These are phyloP conservation scores for Starmerella cellae DNA, from an alignment of 805 yeast species.

Conservation along the genomic window DNA sequence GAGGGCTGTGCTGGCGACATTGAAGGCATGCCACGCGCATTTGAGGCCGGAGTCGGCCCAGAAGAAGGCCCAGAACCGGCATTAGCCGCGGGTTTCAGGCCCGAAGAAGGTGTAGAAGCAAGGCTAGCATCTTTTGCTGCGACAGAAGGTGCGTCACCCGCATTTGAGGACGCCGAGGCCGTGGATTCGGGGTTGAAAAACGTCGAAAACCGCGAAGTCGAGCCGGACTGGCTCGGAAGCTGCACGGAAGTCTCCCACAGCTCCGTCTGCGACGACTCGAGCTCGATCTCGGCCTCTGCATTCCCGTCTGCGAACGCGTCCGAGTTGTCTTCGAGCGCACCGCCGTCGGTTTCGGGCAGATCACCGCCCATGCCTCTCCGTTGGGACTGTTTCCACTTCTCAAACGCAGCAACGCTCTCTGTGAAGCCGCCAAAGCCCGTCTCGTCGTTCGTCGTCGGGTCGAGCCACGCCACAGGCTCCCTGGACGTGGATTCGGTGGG, in stretches of 20 bases:
- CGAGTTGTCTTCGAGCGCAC: not conserved
- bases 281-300: conserved; percentile 1
- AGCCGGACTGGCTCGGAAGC: conserved; percentile 2
- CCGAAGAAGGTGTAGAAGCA: too few species aligned
- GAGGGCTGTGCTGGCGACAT: not conserved
- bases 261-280: not conserved
- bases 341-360: not conserved
- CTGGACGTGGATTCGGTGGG: conserved; percentile 1
- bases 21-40: too few species aligned
- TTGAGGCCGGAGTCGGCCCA: too few species aligned
- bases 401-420: conserved; percentile 20
- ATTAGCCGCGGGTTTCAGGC: too few species aligned
- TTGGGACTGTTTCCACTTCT: conserved; percentile 21
- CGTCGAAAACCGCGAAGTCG: conserved; percentile 17
- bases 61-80: too few species aligned
- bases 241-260: not conserved
- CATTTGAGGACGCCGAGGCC: too few species aligned
- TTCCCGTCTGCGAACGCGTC: not conserved
- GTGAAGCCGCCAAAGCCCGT: conserved; percentile 10
- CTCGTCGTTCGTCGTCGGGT: conserved; percentile 8
- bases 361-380: not conserved
- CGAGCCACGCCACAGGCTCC: conserved; percentile 16
- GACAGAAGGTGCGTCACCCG: too few species aligned
- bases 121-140: too few species aligned
- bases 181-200: conserved; percentile 12